Percentiles rank a stretch among this genome's conserved stretches.
Conservation (phyloP, 1,284 basidiomycete species). For the Ceratobasidium sp. region DNA sequence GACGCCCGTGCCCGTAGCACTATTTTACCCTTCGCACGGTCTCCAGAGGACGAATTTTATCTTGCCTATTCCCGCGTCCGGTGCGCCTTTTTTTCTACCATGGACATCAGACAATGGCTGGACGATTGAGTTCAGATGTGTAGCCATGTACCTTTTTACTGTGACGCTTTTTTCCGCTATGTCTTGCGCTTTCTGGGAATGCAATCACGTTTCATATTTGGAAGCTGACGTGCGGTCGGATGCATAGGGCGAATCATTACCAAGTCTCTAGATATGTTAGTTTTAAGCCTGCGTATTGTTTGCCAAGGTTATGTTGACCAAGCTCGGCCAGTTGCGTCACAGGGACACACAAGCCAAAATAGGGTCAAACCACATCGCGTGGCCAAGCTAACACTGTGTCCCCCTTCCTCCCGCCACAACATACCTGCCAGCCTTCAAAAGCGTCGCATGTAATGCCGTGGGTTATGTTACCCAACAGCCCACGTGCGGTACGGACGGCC, state of each 20-base stretch:
- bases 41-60: background rate
- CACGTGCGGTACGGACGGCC: no score
- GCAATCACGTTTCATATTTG: background rate
- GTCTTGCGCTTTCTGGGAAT: slow-evolving; percentile 20
- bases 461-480: no score
- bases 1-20: background rate
- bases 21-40: background rate
- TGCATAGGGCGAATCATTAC: no score
- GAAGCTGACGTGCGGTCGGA: background rate
- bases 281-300: no score
- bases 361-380: no score
- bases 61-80: background rate
- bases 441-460: no score
- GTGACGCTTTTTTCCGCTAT: slow-evolving; percentile 1
- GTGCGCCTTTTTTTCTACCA: background rate
- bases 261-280: background rate
- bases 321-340: no score
- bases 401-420: no score
- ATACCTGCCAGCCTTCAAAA: no score
- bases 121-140: slow-evolving; percentile 27
- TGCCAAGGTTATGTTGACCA: no score
- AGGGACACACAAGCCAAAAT: no score
- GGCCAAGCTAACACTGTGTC: no score
- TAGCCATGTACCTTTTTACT: slow-evolving; percentile 13
- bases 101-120: slow-evolving; percentile 18